Percentiles rank a stretch among this genome's conserved stretches.
phyloP scores from a whole-genome alignment of 306 rosid species.

The Albizia julibrissin region DNA sequence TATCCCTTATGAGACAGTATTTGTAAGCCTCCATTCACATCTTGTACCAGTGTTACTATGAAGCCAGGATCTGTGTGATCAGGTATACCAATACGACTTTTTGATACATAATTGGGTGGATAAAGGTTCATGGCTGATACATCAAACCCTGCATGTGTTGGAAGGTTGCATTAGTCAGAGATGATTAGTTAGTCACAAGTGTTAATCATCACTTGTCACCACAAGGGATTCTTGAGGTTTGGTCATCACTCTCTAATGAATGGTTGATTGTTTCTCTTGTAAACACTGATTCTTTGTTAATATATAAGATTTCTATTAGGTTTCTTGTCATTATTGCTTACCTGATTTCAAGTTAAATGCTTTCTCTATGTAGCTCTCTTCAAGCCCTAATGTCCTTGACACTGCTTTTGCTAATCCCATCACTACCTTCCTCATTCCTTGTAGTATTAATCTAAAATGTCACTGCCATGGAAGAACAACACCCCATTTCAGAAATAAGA shows the following conservation, averaged over 20 bases:
- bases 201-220: not conserved
- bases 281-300: no score
- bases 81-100: slow-evolving; percentile 41
- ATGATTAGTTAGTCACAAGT: not conserved
- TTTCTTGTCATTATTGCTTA: no score
- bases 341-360: slow-evolving; percentile 42
- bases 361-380: slow-evolving; percentile 53
- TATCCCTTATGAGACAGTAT: slow-evolving; percentile 50
- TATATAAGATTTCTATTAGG: no score
- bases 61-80: slow-evolving; percentile 66
- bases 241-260: not conserved
- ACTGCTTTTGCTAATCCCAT: slow-evolving; percentile 45
- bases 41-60: slow-evolving; percentile 49
- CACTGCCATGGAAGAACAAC: slow-evolving; percentile 31
- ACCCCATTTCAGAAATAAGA: not conserved
- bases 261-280: not conserved
- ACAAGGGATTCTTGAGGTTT: no score
- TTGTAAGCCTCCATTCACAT: slow-evolving; percentile 59
- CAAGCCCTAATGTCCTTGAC: slow-evolving; percentile 49
- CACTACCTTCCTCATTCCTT: slow-evolving; percentile 38
- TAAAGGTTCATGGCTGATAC: slow-evolving; percentile 56
- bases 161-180: not conserved
- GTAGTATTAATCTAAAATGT: slow-evolving; percentile 39
- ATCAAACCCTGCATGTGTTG: slow-evolving; percentile 41
- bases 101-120: slow-evolving; percentile 42